Evolutionary conservation across 352 stramenopile species (phyloP).

Genomic region (Phytopythium litorale): DNA sequence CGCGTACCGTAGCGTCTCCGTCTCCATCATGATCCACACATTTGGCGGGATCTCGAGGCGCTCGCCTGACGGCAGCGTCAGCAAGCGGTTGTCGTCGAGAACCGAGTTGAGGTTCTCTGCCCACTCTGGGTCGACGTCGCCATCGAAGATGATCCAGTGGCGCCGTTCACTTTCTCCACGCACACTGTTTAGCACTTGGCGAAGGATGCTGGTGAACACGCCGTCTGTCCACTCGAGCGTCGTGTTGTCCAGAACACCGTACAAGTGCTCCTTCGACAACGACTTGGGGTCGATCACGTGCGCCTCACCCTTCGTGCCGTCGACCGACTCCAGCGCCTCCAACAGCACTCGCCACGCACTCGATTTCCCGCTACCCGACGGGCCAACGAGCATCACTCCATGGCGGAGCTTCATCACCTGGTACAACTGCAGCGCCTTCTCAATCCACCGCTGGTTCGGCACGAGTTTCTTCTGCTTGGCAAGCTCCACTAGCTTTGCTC

Average conservation of each 20-base stretch:
- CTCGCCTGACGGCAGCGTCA: constrained; percentile 99
- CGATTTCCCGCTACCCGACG: constrained; percentile 96
- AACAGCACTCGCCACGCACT: constrained; percentile 93
- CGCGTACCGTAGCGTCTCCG: constrained; percentile 97
- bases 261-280: constrained; percentile 97
- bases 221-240: constrained; percentile 99
- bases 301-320: constrained; percentile 95
- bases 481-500: constrained; percentile 88
- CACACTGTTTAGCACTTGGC: constrained; percentile 97
- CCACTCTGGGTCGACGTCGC: constrained; percentile 99
- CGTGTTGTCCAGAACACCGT: constrained; percentile 98
- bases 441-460: constrained; percentile 91
- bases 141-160: constrained; percentile 99
- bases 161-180: constrained; percentile 94
- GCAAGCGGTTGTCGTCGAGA: constrained; percentile 99
- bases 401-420: constrained; percentile 97
- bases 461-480: constrained; percentile 89
- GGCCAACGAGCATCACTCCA: constrained; percentile 99
- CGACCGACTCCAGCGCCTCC: constrained; percentile 91
- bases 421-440: constrained; percentile 99
- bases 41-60: constrained; percentile 97
- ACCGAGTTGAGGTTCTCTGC: constrained; percentile 99
- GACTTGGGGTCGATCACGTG: constrained; percentile 99
- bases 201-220: constrained; percentile 97
- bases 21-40: constrained; percentile 99